Evolutionary conservation across 2,329 filamentous ascomycete species (phyloP).

Genomic region (Trichoderma sp.): DNA sequence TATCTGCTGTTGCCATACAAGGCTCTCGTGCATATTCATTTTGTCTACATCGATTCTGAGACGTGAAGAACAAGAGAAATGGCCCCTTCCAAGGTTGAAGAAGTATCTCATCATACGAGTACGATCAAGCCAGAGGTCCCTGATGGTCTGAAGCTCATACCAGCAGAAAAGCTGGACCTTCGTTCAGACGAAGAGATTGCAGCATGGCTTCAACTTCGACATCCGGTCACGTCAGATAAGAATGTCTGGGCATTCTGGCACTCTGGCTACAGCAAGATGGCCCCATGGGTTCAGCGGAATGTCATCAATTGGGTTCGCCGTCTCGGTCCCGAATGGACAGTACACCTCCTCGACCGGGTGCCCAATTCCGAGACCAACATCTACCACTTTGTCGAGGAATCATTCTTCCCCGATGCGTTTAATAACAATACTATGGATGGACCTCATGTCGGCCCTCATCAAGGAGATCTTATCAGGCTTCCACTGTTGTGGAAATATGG

Average conservation of each 20-base stretch:
- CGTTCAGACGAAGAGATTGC: conserved; percentile 37
- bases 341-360: conserved; percentile 42
- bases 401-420: conserved; percentile 43
- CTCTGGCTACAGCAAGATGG: conserved; percentile 36
- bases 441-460: conserved; percentile 44
- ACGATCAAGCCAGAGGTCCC: not conserved
- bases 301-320: conserved; percentile 42
- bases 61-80: not conserved
- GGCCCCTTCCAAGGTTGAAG: not conserved
- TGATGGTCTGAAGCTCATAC: conserved; percentile 6
- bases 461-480: conserved; percentile 49
- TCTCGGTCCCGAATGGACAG: conserved; percentile 39
- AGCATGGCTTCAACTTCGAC: conserved; percentile 31
- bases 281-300: conserved; percentile 39
- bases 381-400: conserved; percentile 37
- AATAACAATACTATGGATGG: conserved; percentile 47
- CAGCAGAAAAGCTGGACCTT: conserved; percentile 28
- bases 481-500: conserved; percentile 44
- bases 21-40: not conserved
- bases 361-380: conserved; percentile 39
- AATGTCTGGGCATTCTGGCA: conserved; percentile 49
- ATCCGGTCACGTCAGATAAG: conserved; percentile 39
- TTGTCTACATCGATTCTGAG: not conserved
- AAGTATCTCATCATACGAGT: not conserved
- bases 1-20: not conserved